These are phyloP conservation scores for Scytalidium lignicola DNA, from an alignment of 2,329 filamentous ascomycete species.

Conservation along the genomic window DNA sequence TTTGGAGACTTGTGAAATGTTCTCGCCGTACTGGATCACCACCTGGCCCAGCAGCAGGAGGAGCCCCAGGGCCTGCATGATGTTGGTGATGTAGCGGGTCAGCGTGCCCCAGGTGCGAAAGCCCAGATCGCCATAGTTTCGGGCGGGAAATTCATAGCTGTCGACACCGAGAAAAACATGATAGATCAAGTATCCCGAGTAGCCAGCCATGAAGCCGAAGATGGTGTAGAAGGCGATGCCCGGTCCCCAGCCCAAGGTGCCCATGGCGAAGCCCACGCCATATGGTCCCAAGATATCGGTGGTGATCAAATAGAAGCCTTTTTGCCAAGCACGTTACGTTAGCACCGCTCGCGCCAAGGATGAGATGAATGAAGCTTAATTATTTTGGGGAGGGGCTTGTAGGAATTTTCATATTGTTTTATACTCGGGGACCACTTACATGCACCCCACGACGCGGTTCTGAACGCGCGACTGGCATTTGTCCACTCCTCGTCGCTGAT, in stretches of 20 bases:
- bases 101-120: conserved; percentile 14
- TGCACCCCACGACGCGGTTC: conserved; percentile 16
- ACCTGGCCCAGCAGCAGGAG: conserved; percentile 14
- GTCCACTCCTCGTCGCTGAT: conserved; percentile 18
- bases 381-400: too few species aligned
- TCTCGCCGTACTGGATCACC: conserved; percentile 16
- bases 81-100: conserved; percentile 16
- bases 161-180: conserved; percentile 14
- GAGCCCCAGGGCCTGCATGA: conserved; percentile 12
- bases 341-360: too few species aligned
- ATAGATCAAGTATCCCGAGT: conserved; percentile 19
- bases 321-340: too few species aligned
- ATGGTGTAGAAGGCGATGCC: conserved; percentile 1
- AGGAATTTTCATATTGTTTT: too few species aligned
- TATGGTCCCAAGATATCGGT: conserved; percentile 20
- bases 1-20: conserved; percentile 15
- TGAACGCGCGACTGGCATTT: conserved; percentile 15
- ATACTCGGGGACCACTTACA: too few species aligned
- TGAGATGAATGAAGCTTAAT: too few species aligned
- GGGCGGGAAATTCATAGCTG: conserved; percentile 14
- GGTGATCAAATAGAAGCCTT: conserved; percentile 20
- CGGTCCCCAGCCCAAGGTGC: conserved; percentile 15
- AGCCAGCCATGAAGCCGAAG: conserved; percentile 4
- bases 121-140: conserved; percentile 18
- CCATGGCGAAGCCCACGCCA: conserved; percentile 15